A percentile compares a stretch with the other conserved stretches of the same genome.
phyloP scores from a whole-genome alignment of 176 grass and related monocot species.

The Musa itinerans region DNA sequence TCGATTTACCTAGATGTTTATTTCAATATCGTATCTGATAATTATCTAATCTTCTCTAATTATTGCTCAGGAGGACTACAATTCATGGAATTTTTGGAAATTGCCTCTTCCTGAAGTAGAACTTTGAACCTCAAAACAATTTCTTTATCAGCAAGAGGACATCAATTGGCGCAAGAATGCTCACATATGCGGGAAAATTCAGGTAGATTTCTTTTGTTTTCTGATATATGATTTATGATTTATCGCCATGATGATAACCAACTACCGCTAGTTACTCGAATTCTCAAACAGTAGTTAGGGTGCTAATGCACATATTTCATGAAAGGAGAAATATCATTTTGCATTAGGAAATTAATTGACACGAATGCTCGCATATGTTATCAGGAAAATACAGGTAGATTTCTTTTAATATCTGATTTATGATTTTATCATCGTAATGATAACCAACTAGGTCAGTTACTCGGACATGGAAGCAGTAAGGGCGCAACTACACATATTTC shows the following conservation, averaged over 20 bases:
- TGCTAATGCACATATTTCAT: no score
- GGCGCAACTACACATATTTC: no score
- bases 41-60: conserved; percentile 17
- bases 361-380: not conserved
- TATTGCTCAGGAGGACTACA: conserved; percentile 60
- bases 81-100: conserved; percentile 88
- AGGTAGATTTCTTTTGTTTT: not conserved
- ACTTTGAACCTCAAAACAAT: conserved; percentile 33
- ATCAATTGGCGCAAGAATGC: not conserved
- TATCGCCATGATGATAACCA: no score
- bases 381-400: conserved; percentile 5
- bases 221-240: not conserved
- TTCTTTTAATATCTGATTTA: conserved; percentile 2
- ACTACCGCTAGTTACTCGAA: no score
- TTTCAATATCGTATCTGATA: conserved; percentile 9
- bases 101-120: conserved; percentile 58
- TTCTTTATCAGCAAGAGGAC: not conserved
- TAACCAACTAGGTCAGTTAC: conserved; percentile 6
- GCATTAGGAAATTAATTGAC: no score
- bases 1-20: not conserved
- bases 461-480: no score
- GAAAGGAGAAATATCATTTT: no score
- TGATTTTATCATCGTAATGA: conserved; percentile 3
- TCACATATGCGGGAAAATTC: not conserved
- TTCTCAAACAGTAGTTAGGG: no score